These are phyloP conservation scores for Salvia miltiorrhiza DNA, from an alignment of 257 asterid species.

Conservation along the genomic window DNA sequence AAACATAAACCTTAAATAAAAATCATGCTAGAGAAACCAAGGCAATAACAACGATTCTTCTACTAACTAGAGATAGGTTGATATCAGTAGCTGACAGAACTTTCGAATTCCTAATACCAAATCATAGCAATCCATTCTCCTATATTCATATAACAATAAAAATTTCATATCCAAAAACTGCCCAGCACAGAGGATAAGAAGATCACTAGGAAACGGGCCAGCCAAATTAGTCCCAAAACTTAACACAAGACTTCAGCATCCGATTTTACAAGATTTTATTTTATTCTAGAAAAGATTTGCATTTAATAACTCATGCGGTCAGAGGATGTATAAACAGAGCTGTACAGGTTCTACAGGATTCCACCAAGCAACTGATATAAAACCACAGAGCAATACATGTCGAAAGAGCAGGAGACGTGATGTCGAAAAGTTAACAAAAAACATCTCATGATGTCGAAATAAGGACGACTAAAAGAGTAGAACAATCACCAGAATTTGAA, in stretches of 20 bases:
- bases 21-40: neutral
- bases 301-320: neutral
- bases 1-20: neutral
- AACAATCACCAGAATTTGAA: conserved; percentile 76
- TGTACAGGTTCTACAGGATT: neutral
- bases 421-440: no score
- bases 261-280: neutral
- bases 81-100: neutral
- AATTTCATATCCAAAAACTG: neutral
- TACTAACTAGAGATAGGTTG: neutral
- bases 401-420: conserved; percentile 7
- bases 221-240: neutral
- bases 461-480: neutral
- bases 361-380: neutral
- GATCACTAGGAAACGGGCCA: neutral
- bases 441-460: no score
- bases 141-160: neutral
- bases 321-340: neutral
- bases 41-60: neutral
- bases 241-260: neutral
- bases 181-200: neutral
- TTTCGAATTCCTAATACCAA: neutral
- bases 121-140: neutral
- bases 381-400: neutral
- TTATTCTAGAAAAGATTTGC: neutral